Evolutionary conservation across 441 rosid genomes (phyloP), one percentile per base, ranked within the genome.

Genomic region (Erodium texanum): DNA sequence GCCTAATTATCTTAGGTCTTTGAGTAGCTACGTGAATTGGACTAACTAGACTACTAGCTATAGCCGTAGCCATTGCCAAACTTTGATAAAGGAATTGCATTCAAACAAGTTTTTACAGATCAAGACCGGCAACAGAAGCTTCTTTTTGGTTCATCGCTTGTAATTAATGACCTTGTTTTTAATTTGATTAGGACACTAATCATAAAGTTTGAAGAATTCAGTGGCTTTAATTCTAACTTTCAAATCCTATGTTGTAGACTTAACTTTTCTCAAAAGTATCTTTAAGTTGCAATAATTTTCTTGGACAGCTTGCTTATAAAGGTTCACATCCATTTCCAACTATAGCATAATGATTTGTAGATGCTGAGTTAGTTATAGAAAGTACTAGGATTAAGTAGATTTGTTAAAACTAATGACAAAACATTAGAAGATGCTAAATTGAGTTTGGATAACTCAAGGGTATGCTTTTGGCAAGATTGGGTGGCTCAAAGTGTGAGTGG

Each of bases 51-150:
- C 62, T 20, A 11, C 62, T 58, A 58, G 62, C 12, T 1, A 0
- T 19, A 56, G 62, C 62, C 24, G 19, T 54, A 54, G 61, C 23
- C 24, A 20, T 58, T 20, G 62, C 62, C 62, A 8, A 58, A 58
- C 62, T 58, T 58, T 1, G 5, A 8, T 20, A 22, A 58, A 58
- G 62, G 24, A 58, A 23, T 58, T 58, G 62, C 24, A 58, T 58
- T 58, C 62, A 58, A 58, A 58, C 62, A 58, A 58, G 62, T 58
- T 58, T 54, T 18, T 56, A 8, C 14, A 56, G 62, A 56, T 20
- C 62, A 56, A 56, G 62, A 56, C 23, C 20, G 62, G 62, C 24
- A 56, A 20, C 62, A 56, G 38, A 34, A 34, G 38, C 38, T 34
- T 34, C 38, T 34, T 34, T 32, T 34, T 34, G 38, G 38, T 34